A percentile compares a stretch with the other conserved stretches of the same genome.
phyloP scores from a whole-genome alignment of 805 yeast genomes.

The Nakazawaea ishiwadae region DNA sequence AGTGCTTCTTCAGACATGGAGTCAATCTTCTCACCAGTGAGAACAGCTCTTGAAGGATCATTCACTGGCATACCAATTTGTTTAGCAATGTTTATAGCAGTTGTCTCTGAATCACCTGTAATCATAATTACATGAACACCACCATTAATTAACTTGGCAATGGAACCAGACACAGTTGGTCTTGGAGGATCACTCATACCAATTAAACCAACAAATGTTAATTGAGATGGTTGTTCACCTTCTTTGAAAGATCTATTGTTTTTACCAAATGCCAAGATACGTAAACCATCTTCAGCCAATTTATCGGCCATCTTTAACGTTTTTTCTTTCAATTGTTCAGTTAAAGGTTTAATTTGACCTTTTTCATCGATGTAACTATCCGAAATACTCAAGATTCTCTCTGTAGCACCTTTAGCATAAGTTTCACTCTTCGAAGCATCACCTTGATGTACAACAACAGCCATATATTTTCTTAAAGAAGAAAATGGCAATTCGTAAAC shows the following conservation, averaged over 20 bases:
- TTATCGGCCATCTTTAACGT: constrained; percentile 54
- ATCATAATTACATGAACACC: constrained; percentile 98
- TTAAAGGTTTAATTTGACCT: constrained; percentile 59
- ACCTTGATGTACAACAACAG: constrained; percentile 64
- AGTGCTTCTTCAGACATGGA: constrained; percentile 66
- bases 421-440: constrained; percentile 51
- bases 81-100: constrained; percentile 80
- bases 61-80: constrained; percentile 85
- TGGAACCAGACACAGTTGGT: constrained; percentile 72
- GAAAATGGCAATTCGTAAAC: constrained; percentile 78
- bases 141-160: constrained; percentile 75
- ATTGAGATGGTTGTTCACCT: constrained; percentile 44
- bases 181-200: constrained; percentile 99
- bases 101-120: constrained; percentile 89
- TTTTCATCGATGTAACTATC: constrained; percentile 52
- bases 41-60: constrained; percentile 59
- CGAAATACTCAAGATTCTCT: constrained; percentile 60
- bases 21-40: constrained; percentile 84
- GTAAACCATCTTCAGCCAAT: constrained; percentile 78
- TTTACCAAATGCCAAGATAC: constrained; percentile 79
- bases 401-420: constrained; percentile 88
- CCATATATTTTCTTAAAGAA: constrained; percentile 85
- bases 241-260: constrained; percentile 32
- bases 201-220: constrained; percentile 78
- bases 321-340: constrained; percentile 38